Base-by-base conservation (phyloP, 345 rosid genomes). In the Arabis hirsuta region DNA sequence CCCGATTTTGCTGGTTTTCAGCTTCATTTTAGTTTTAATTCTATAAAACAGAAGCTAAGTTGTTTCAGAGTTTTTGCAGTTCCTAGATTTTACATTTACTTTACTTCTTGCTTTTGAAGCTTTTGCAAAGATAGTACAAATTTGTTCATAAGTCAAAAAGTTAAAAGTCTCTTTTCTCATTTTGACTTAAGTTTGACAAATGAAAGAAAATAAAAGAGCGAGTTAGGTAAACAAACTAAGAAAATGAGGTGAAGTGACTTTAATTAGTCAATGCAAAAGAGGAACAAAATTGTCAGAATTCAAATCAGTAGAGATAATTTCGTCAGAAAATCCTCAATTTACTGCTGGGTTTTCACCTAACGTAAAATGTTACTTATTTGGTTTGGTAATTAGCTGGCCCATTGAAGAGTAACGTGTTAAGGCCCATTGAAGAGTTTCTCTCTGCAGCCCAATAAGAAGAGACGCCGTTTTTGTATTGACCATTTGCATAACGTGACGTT, bases 61-160 rank as follows among this genome's bases (percentile, higher is more conserved):
- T 34, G 19, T 26, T 8, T 44, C 0, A 44, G 55, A 34, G 10
- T 9, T 31, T 31, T 46, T 70, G 14, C 42, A 55, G 31, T 46
- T 12, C 32, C 32, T 39, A 6, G 47, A 9, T 8, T 41, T 61
- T 24, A 42, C 20, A 24, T 62, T 46, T 24, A 57, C n/a, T n/a
- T n/a, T 34, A 31, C n/a, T n/a, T 13, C 7, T 70, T 47, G 48
- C 68, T 52, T 14, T 46, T 3, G 9, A 11, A 45, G 67, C 14
- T 13, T 26, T 26, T 39, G 7, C 6, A 8, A 41, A 50, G 22
- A 51, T 50, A 3, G 20, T 52, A 44, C 4, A 38, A 41, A 24
- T 45, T 13, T 44, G 7, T 71, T 43, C 39, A 56, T 9, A 6
- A 63, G 62, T 72, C 53, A 61, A 62, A 71, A 71, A 59, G 51